Percentiles rank a stretch among this genome's conserved stretches.
These are phyloP conservation scores for Kwoniella dejecticola DNA, from an alignment of 768 basidiomycete species.

Conservation along the genomic window DNA sequence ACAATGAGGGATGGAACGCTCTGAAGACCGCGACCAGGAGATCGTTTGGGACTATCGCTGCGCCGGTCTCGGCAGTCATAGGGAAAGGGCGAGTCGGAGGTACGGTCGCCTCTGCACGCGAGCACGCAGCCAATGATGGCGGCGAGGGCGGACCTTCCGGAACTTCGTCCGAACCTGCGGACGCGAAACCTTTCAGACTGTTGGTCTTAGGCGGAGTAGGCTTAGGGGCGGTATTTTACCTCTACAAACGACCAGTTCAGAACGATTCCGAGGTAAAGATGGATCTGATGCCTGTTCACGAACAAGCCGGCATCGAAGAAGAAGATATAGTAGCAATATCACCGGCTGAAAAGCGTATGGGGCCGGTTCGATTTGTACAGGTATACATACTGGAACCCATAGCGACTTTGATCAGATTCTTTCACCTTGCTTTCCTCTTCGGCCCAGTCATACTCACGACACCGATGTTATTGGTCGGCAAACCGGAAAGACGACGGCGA, in stretches of 20 bases:
- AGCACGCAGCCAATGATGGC: neutral
- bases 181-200: slow-evolving; percentile 15
- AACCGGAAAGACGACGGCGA: slow-evolving; percentile 60
- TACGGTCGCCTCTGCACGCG: slow-evolving; percentile 1
- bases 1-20: slow-evolving; percentile 24
- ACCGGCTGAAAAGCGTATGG: slow-evolving; percentile 65
- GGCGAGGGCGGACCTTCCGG: neutral
- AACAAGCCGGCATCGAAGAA: neutral
- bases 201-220: slow-evolving; percentile 36
- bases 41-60: slow-evolving; percentile 41
- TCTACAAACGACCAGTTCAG: slow-evolving; percentile 27
- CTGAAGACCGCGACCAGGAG: slow-evolving; percentile 33
- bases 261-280: slow-evolving; percentile 30
- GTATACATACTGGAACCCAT: slow-evolving; percentile 79
- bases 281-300: slow-evolving; percentile 11
- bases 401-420: slow-evolving; percentile 76
- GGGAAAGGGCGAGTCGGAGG: slow-evolving; percentile 30
- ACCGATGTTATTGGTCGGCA: slow-evolving; percentile 72
- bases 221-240: slow-evolving; percentile 23
- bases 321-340: slow-evolving; percentile 57
- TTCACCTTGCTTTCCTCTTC: slow-evolving; percentile 79
- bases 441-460: slow-evolving; percentile 78
- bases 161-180: neutral
- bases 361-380: slow-evolving; percentile 61
- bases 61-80: slow-evolving; percentile 32